Base-by-base conservation (phyloP, 2,329 filamentous ascomycete species). In the Aureobasidium melanogenum region DNA sequence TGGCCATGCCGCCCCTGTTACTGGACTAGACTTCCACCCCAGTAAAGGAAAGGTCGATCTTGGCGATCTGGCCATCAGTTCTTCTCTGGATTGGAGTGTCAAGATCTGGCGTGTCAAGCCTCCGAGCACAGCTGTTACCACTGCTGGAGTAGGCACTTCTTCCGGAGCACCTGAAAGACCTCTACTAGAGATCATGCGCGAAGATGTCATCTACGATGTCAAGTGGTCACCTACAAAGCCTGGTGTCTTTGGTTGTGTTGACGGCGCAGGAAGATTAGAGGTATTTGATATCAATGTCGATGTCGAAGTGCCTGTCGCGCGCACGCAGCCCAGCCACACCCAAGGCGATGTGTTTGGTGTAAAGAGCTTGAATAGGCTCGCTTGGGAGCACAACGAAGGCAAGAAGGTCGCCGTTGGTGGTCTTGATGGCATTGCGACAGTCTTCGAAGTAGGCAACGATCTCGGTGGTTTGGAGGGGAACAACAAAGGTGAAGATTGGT, bases 141-240 rank as follows among this genome's bases (percentile, higher is more conserved):
- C 62, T 43, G 55, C 56, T 19, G 59, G 57, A 34, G 54, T 52
- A 17, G 59, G 62, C 10, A 36, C 36, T 10, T 61, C 63, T 30
- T 62, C 63, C 22, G 67, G 77, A 15, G 79, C 83, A 64, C 71
- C 75, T 0, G 85, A 93, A 32, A 75, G 82, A 2, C 94, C 94
- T 0, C 80, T 99, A 28, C 82, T 97, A 14, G 91, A 97, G 65
- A 91, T 99, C 70, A 87, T 89, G 22, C 88, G 94, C 60, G 95
- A 99, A 76, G 95, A 99, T 69, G 87, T 97, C 22, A 92, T 99
- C 56, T 99, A 99, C 76, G 93, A 97, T 72, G 92, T 91, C 2
- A 88, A 87, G 58, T 99, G 95, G 95, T 96, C 91, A 15, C 94
- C 94, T 0, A 84, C 94, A 66, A 93, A 94, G 72, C 94, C 94